Base-by-base conservation (phyloP, 768 basidiomycete species). In the Boletus sp. region DNA sequence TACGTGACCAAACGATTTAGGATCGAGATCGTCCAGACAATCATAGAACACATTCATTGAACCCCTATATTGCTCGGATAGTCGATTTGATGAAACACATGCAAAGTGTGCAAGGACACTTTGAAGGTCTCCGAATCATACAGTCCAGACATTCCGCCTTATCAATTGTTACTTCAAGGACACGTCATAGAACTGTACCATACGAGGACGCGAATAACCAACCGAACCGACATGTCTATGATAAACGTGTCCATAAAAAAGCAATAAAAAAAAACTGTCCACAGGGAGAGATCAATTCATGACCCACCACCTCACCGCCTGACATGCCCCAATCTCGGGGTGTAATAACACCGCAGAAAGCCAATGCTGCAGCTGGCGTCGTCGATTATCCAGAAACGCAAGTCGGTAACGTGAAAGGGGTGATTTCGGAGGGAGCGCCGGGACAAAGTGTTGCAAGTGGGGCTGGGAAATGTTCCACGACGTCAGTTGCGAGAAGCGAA, bases 361-460 rank as follows among this genome's bases (percentile, higher is more conserved):
- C 85, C 86, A 90, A 55, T 82, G 80, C 66, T 89, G 81, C 4
- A 89, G 75, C 12, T 77, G 76, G 36, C 80, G 77, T 8, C 86
- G 76, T 11, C 88, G 77, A 12, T 77, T 77, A 48, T 89, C 86
- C 4, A 90, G 80, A 70, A 90, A 90, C 0, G 80, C 81, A 0
- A 84, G 80, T 11, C 89, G 76, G 64, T 86, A 89, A 24, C 84
- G 82, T 1, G 87, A 78, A 0, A 89, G 73, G 0, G 88, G 83
- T 0, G 82, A 78, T 72, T 90, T 90, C 0, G 89, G 86, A 0
- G 88, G 89, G 5, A 90, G 77, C 3, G 73, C 47, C 2, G 87
- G 87, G 15, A 90, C 70, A 49, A 77, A 76, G 18, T 75, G 70
- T 14, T 76, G 76, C 45, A 79, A 75, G 44, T 77, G 72, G 9